Evolutionary conservation across 2,329 filamentous ascomycete genomes (phyloP).

Genomic region (Neopestalotiopsis sp.): DNA sequence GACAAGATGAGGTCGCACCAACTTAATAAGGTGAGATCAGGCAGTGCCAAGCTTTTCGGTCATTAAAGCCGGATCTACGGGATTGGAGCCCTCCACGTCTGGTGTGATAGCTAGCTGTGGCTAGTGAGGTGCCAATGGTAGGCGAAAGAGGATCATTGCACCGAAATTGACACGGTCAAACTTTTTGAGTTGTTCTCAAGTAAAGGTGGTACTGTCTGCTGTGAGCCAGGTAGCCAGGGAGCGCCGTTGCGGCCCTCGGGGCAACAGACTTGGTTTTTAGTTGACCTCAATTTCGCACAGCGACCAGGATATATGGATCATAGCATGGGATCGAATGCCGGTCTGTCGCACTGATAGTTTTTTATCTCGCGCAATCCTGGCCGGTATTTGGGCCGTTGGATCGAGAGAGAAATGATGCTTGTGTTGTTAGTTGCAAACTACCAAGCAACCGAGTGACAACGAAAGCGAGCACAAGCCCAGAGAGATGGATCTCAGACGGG

Average conservation of each 20-base stretch:
- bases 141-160: constrained; percentile 11
- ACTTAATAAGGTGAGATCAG: constrained; percentile 11
- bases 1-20: constrained; percentile 15
- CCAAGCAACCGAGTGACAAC: neutral
- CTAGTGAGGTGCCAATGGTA: neutral
- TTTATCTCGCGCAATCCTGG: neutral
- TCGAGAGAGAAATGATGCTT: neutral
- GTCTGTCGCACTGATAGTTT: constrained; percentile 4
- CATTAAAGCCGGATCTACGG: constrained; percentile 15
- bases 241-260: neutral
- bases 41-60: constrained; percentile 16
- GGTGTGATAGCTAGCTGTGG: constrained; percentile 7
- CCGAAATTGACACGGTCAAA: constrained; percentile 15
- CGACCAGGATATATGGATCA: neutral
- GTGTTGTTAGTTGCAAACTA: neutral
- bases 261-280: neutral
- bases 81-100: constrained; percentile 9
- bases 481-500: neutral
- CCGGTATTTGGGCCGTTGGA: neutral
- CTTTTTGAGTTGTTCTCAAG: neutral
- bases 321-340: neutral
- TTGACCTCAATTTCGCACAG: neutral
- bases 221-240: neutral
- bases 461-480: neutral
- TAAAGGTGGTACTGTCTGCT: neutral